phyloP scores from a whole-genome alignment of 2,329 filamentous ascomycete species.

The Pyricularia sp. region DNA sequence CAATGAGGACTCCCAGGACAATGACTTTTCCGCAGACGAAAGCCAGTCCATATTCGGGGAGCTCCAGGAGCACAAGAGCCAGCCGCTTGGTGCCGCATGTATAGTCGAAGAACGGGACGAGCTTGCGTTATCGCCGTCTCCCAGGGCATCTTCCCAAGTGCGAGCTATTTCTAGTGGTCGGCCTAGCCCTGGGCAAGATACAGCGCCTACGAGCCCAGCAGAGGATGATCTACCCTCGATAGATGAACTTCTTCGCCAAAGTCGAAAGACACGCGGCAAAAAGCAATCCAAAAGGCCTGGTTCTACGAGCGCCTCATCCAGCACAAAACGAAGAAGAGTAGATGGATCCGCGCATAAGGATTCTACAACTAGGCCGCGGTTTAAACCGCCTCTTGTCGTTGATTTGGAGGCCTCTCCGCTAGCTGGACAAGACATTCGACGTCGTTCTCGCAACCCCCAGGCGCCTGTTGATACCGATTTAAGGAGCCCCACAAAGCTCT shows the following conservation, averaged over 20 bases:
- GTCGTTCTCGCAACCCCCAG: not conserved
- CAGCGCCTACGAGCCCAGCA: conserved; percentile 20
- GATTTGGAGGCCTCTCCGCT: not conserved
- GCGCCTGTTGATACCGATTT: not conserved
- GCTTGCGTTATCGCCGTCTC: conserved; percentile 18
- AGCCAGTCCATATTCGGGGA: conserved; percentile 31
- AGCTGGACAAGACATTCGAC: not conserved
- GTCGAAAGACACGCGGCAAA: conserved; percentile 7
- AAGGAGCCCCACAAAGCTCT: not conserved
- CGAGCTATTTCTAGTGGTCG: conserved; percentile 18
- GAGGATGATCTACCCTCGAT: conserved; percentile 22
- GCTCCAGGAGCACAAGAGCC: conserved; percentile 6
- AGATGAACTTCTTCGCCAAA: conserved; percentile 11
- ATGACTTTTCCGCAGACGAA: conserved; percentile 38
- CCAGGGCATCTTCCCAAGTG: conserved; percentile 16
- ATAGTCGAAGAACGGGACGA: conserved; percentile 13
- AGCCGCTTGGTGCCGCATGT: conserved; percentile 5
- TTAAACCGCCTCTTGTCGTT: not conserved
- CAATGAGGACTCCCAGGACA: conserved; percentile 36
- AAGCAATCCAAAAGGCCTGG: conserved; percentile 13
- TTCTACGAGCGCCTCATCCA: conserved; percentile 12
- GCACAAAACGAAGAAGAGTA: conserved; percentile 15
- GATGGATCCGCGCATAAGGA: not conserved
- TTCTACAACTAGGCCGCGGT: not conserved
- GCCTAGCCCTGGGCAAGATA: conserved; percentile 16